Percentiles rank a stretch among this genome's conserved stretches.
These are phyloP conservation scores for Musa troglodytarum DNA, from an alignment of 176 grass and related monocot genomes.

Conservation along the genomic window DNA sequence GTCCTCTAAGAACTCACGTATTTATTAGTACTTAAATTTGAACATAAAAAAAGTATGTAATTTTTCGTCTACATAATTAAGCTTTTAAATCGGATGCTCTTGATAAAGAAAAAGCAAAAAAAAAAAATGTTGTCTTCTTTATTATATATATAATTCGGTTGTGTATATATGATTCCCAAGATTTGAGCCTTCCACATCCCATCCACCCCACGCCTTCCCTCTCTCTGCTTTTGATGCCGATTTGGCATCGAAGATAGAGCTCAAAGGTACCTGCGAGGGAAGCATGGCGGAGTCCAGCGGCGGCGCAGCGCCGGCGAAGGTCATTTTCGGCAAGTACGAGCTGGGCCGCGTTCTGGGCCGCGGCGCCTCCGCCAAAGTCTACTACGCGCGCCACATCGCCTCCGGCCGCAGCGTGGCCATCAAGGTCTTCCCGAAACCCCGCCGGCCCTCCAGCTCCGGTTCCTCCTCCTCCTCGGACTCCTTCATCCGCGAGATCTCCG, in stretches of 20 bases:
- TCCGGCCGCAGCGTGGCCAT: slow-evolving; percentile 2
- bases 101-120: no score
- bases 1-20: not conserved
- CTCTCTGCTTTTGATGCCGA: not conserved
- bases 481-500: slow-evolving; percentile 13
- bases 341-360: slow-evolving; percentile 1
- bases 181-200: not conserved
- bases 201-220: not conserved
- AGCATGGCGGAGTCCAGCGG: not conserved
- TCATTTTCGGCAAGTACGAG: slow-evolving; percentile 8
- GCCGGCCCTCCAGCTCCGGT: not conserved
- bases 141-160: not conserved
- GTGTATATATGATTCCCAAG: not conserved
- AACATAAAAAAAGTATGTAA: not conserved
- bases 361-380: slow-evolving; percentile 6
- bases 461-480: not conserved
- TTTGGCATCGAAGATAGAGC: no score
- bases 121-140: no score
- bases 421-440: not conserved
- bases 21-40: not conserved
- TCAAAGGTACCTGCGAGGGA: not conserved
- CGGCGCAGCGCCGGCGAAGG: not conserved
- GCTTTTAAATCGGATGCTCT: no score
- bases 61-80: no score
- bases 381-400: not conserved